Evolutionary conservation across 2,329 filamentous ascomycete genomes (phyloP), one percentile per base, ranked within the genome.

Genomic region (Ilyonectria robusta): DNA sequence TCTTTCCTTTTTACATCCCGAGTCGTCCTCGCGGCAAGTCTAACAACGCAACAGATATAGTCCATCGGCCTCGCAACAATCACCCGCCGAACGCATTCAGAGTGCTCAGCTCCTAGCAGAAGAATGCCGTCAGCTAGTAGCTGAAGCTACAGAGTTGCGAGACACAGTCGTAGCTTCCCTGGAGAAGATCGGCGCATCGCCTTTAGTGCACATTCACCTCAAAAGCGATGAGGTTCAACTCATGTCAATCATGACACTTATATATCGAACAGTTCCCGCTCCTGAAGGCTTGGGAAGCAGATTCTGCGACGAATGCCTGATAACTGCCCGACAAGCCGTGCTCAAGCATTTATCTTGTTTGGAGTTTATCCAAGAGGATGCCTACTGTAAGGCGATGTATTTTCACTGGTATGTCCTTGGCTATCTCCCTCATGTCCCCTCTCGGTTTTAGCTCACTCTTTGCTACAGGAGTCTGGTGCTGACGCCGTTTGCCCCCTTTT

Each of bases 401-500:
- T 80, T 88, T 63, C 85, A 87, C 68, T 88, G 86, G 86, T 87
- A 74, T 68, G 82, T 69, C 10, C 23, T 19, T 11, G 15, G 3
- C 9, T 6, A 15, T 29, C 33, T 44, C 13, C n/a, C 23, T 23
- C 3, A 23, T 23, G 2, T 23, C 23, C 23, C 23, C 2, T 23
- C 23, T 23, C 23, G 23, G 23, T 23, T 23, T 23, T 23, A 15
- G 13, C 19, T 58, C 48, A 31, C 53, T n/a, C 15, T 13, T 64
- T 10, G 35, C 57, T 75, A 50, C 33, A 87, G 86, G 86, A 85
- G 84, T n/a, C 77, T 88, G 29, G 79, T 89, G 23, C 82, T 88
- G 67, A 85, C 85, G 2, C 88, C 88, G 0, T 90, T 90, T 71
- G 85, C 87, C 1, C 88, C 88, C 1, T 88, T 89, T 72, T 88